Evolutionary conservation across 768 basidiomycete species (phyloP).

Genomic region (Rhodotorula kratochvilovae): DNA sequence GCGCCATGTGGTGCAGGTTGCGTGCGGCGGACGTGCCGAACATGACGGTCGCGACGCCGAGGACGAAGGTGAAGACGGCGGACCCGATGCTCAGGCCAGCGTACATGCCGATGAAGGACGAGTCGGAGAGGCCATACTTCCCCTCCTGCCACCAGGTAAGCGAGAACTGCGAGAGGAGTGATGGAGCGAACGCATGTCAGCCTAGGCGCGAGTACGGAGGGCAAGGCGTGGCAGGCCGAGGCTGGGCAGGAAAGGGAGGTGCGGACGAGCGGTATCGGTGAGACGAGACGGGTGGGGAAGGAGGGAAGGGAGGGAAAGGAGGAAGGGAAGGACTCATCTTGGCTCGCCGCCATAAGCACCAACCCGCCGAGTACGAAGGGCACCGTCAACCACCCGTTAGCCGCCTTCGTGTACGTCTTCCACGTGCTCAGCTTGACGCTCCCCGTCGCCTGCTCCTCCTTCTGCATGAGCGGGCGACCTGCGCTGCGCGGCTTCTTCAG

Average conservation of each 20-base stretch:
- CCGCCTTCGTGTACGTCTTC: constrained; percentile 1
- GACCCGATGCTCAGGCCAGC: constrained; percentile 52
- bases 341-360: constrained; percentile 6
- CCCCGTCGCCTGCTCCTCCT: constrained; percentile 76
- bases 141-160: constrained; percentile 17
- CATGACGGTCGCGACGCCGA: constrained; percentile 1
- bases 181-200: constrained; percentile 41
- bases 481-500: constrained; percentile 43
- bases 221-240: too few species aligned
- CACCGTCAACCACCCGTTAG: constrained; percentile 9
- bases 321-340: not conserved
- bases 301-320: too few species aligned
- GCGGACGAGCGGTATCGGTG: too few species aligned
- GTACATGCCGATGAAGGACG: constrained; percentile 56
- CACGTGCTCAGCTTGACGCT: constrained; percentile 53
- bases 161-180: constrained; percentile 18
- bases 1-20: constrained; percentile 61
- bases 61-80: constrained; percentile 60
- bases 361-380: constrained; percentile 2
- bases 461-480: constrained; percentile 56
- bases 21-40: constrained; percentile 70
- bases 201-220: not conserved
- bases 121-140: constrained; percentile 63
- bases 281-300: not conserved
- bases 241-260: not conserved